These are phyloP conservation scores for Davidsoniella australis DNA, from an alignment of 2,329 filamentous ascomycete species.

Conservation along the genomic window DNA sequence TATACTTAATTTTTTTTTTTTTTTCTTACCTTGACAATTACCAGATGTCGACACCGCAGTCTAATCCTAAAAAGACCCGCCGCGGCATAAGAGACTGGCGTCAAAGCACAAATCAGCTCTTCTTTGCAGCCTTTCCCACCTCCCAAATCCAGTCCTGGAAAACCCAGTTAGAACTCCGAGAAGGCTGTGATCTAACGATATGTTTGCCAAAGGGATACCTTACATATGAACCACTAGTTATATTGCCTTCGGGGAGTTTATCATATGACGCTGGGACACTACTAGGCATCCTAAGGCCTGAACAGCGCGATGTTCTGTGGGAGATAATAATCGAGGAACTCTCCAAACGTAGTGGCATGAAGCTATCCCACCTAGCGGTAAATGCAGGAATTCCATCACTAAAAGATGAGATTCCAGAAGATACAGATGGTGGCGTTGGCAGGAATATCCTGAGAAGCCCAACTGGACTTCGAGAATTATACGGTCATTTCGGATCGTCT, in stretches of 20 bases:
- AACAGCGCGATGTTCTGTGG: conserved; percentile 27
- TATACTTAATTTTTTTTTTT: no score
- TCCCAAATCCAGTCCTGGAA: conserved; percentile 1
- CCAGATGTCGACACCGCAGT: neutral
- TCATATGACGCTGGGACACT: conserved; percentile 24
- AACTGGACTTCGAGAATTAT: conserved; percentile 47
- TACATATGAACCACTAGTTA: conserved; percentile 42
- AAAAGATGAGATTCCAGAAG: conserved; percentile 5
- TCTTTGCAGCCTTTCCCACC: conserved; percentile 3
- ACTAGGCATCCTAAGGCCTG: conserved; percentile 17
- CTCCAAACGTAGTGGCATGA: conserved; percentile 23
- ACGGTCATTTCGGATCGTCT: conserved; percentile 55
- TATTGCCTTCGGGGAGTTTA: conserved; percentile 44
- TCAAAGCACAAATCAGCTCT: neutral
- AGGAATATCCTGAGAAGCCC: conserved; percentile 64
- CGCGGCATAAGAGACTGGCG: conserved; percentile 10
- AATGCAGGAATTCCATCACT: conserved; percentile 43
- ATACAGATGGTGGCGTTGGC: conserved; percentile 12
- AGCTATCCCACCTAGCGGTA: conserved; percentile 39
- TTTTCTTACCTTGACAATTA: no score
- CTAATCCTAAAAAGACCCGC: conserved; percentile 1
- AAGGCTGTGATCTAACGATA: neutral
- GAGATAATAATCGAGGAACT: conserved; percentile 29
- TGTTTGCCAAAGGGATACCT: conserved; percentile 28
- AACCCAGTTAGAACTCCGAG: neutral